phyloP scores from a whole-genome alignment of 2,329 filamentous ascomycete species.

The Thermoascus crustaceus region DNA sequence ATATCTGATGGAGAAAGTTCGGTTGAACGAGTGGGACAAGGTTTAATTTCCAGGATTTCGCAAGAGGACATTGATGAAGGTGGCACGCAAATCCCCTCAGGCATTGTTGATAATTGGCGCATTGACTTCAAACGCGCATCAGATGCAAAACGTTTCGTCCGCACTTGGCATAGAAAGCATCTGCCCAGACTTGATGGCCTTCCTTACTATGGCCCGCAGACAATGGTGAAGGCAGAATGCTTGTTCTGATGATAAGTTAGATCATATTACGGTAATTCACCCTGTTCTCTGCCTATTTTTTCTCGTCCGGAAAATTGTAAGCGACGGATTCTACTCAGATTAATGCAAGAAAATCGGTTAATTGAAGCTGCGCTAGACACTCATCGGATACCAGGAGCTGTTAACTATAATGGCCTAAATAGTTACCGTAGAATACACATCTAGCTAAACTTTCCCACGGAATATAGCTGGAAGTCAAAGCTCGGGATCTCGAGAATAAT shows the following conservation, averaged over 20 bases:
- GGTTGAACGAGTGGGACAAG: conserved; percentile 6
- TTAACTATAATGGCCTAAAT: too few species aligned
- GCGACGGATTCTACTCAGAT: too few species aligned
- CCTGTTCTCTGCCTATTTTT: too few species aligned
- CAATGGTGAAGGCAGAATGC: conserved; percentile 14
- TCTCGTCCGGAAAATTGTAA: too few species aligned
- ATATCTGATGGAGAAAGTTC: conserved; percentile 8
- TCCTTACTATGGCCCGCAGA: conserved; percentile 7
- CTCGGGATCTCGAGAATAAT: too few species aligned
- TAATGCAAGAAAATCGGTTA: too few species aligned
- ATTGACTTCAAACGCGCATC: conserved; percentile 48
- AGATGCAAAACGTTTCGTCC: conserved; percentile 47
- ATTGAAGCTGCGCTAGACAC: too few species aligned
- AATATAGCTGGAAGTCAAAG: too few species aligned
- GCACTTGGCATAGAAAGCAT: conserved; percentile 45
- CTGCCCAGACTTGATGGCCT: conserved; percentile 23
- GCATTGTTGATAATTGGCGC: conserved; percentile 37
- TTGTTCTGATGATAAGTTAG: conserved; percentile 10
- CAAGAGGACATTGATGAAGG: conserved; percentile 11
- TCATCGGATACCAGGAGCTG: too few species aligned
- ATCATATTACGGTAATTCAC: background rate
- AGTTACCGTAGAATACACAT: too few species aligned
- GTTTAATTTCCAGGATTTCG: conserved; percentile 4
- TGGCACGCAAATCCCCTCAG: conserved; percentile 7
- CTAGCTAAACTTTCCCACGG: too few species aligned